Conservation (phyloP, 306 rosid species). For the Herpetospermum pedunculosum region DNA sequence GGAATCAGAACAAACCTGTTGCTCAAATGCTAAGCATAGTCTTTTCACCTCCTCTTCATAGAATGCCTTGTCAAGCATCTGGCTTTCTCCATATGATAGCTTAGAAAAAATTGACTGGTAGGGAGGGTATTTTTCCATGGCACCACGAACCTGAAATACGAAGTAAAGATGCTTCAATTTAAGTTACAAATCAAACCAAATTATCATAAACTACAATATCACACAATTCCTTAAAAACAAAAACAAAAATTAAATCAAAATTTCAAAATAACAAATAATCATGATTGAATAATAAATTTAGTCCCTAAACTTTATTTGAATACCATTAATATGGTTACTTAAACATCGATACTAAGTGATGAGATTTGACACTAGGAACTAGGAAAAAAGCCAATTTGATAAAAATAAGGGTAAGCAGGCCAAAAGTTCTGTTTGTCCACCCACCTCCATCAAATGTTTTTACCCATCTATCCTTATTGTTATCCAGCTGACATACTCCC, state of each 20-base stretch:
- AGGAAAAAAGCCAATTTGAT: no score
- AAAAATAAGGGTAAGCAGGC: neutral
- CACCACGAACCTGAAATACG: conserved; percentile 63
- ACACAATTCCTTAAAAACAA: neutral
- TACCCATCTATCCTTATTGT: neutral
- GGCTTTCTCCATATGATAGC: conserved; percentile 89
- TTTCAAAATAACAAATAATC: neutral
- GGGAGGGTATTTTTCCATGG: conserved; percentile 89
- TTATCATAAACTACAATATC: neutral
- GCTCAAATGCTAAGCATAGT: conserved; percentile 90
- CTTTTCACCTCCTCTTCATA: conserved; percentile 99
- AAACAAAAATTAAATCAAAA: no score
- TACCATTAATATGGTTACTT: neutral
- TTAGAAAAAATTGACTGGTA: conserved; percentile 83
- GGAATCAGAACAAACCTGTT: conserved; percentile 47
- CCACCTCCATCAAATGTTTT: neutral
- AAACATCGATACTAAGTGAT: neutral
- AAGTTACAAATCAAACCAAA: neutral
- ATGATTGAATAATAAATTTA: neutral
- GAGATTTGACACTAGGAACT: no score
- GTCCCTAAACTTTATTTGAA: neutral
- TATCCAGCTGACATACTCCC: neutral
- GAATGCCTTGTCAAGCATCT: conserved; percentile 97
- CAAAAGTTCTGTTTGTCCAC: neutral
- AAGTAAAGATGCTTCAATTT: neutral